phyloP scores from a whole-genome alignment of 2,329 filamentous ascomycete species.

The Trichoderma asperellum region DNA sequence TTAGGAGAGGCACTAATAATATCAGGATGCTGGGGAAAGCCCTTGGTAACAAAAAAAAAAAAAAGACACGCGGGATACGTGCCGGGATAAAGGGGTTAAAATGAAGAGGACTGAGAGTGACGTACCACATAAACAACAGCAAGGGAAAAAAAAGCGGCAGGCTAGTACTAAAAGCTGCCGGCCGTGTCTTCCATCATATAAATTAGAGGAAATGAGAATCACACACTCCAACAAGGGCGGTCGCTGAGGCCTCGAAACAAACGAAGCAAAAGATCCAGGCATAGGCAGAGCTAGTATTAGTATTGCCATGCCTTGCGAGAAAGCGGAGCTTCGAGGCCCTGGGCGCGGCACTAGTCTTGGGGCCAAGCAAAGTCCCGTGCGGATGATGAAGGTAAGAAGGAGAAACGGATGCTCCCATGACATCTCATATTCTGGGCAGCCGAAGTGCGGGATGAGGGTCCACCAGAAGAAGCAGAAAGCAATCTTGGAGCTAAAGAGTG shows the following conservation, averaged over 20 bases:
- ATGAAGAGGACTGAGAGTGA: conserved; percentile 10
- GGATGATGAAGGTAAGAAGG: neutral
- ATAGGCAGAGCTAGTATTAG: conserved; percentile 19
- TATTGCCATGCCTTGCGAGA: conserved; percentile 22
- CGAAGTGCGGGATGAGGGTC: neutral
- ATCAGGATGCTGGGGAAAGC: neutral
- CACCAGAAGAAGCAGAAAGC: neutral
- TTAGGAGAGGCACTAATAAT: neutral
- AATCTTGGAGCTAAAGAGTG: conserved; percentile 1
- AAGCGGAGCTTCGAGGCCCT: conserved; percentile 12
- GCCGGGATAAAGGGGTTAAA: neutral
- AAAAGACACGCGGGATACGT: neutral
- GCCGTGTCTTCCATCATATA: neutral
- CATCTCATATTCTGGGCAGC: conserved; percentile 11
- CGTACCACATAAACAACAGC: conserved; percentile 3
- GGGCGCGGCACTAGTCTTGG: neutral
- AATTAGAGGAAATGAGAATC: neutral
- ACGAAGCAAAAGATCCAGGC: neutral
- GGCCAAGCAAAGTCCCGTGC: neutral
- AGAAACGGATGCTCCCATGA: neutral
- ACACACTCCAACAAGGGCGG: neutral
- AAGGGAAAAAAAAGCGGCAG: neutral
- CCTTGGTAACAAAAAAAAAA: neutral
- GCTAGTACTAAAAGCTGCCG: neutral
- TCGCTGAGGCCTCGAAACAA: neutral